These are phyloP conservation scores for Saraca asoca DNA, from an alignment of 331 rosid genomes.

Conservation along the genomic window DNA sequence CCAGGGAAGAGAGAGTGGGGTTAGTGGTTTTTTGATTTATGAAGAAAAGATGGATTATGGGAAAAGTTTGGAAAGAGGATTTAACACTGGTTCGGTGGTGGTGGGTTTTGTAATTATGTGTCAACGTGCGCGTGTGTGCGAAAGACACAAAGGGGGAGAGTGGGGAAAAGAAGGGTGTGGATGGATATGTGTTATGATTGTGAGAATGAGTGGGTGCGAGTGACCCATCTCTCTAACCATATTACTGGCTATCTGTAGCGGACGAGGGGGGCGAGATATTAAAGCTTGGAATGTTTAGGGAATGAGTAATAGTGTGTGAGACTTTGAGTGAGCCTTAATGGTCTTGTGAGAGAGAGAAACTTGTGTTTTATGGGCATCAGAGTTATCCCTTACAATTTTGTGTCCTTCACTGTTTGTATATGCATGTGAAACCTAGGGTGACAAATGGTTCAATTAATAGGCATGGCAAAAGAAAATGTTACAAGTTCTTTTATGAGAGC, in stretches of 20 bases:
- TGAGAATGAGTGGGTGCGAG: slow-evolving; percentile 92
- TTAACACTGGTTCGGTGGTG: too few relatives aligned
- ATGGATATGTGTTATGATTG: slow-evolving; percentile 65
- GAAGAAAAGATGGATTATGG: slow-evolving; percentile 53
- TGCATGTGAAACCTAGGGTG: slow-evolving; percentile 1
- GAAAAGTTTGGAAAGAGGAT: slow-evolving; percentile 35
- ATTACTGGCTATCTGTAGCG: slow-evolving; percentile 77
- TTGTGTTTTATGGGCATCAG: slow-evolving; percentile 1
- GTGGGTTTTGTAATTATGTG: slow-evolving; percentile 31
- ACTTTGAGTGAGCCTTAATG: neutral
- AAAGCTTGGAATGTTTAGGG: slow-evolving; percentile 49
- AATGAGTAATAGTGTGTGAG: neutral
- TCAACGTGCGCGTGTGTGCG: slow-evolving; percentile 29
- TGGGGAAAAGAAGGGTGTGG: slow-evolving; percentile 23
- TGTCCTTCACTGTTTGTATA: slow-evolving; percentile 13
- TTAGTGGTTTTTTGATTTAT: slow-evolving; percentile 43
- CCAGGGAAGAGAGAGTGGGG: slow-evolving; percentile 37
- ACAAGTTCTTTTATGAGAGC: too few relatives aligned
- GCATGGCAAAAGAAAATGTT: too few relatives aligned
- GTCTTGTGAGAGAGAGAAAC: neutral
- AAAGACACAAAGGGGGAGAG: slow-evolving; percentile 30
- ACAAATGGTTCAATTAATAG: slow-evolving; percentile 17
- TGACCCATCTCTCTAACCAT: slow-evolving; percentile 58
- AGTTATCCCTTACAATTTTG: slow-evolving; percentile 4
- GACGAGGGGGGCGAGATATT: slow-evolving; percentile 80